Evolutionary conservation across 192 early-diverging fungal genomes (phyloP), one percentile per base, ranked within the genome.

Genomic region (Dissophora ornata): DNA sequence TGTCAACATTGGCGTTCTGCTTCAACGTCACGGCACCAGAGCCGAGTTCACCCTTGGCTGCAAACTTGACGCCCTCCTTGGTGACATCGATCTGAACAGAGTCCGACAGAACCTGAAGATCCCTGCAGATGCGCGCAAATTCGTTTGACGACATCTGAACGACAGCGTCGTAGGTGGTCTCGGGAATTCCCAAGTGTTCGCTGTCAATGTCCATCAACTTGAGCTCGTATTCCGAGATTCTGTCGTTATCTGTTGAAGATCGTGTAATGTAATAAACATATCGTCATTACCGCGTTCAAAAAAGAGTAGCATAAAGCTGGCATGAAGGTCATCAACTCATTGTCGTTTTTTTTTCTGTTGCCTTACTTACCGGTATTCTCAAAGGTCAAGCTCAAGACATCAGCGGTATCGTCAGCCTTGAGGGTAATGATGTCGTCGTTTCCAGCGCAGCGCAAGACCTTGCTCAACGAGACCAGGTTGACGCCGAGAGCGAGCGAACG

Each of bases 131-230:
- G 53, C 96, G 91, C 49, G 92, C 86, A 82, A 98, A 99, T 82
- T 97, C 95, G 56, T 82, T 74, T 15, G 94, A 89, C 57, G 92
- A 90, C 94, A 99, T 95, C 42, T 84, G 86, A 13, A 98, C 90
- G 29, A 89, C 90, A 12, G 92, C 92, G 68, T 98, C 95, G 80
- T 98, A 99, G 32, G 88, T 87, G 16, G 93, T 94, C 11, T 99
- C 97, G 45, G 96, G 96, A 57, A 98, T 97, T 65, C 93, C 94
- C 50, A 98, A 86, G 77, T 96, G 92, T 59, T 99, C 97, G 41
- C 87, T 87, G 81, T 99, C 97, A 79, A 99, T 97, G 78, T 97
- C 95, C 96, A 99, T 98, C 41, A 99, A 88, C 87, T 98, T 99
- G 47, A 99, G 84, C 59, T 97, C 93, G 81, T 94, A 99, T 80